phyloP scores from a whole-genome alignment of 805 yeast species.

The Millerozyma acaciae region DNA sequence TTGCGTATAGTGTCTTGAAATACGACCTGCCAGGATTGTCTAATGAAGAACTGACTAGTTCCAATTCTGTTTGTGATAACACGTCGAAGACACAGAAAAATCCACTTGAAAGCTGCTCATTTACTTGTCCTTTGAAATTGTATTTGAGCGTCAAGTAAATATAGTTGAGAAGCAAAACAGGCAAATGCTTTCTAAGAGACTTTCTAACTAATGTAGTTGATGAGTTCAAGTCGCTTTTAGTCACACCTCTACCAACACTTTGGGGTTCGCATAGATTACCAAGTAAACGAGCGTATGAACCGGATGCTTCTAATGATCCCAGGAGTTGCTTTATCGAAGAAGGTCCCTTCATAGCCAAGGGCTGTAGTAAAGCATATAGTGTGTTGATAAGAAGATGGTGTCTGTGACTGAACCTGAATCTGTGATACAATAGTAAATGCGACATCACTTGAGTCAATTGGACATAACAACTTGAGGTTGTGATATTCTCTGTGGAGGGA shows the following conservation, averaged over 20 bases:
- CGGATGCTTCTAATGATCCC: constrained; percentile 35
- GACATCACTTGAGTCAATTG: constrained; percentile 51
- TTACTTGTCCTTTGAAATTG: constrained; percentile 45
- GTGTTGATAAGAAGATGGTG: constrained; percentile 59
- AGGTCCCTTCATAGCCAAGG: constrained; percentile 30
- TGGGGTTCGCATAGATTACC: constrained; percentile 74
- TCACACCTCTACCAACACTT: constrained; percentile 20
- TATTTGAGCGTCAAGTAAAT: constrained; percentile 48
- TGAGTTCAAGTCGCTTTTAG: constrained; percentile 46
- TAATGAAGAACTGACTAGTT: constrained; percentile 55
- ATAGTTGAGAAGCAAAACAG: constrained; percentile 56
- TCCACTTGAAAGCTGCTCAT: constrained; percentile 50
- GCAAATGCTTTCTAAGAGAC: constrained; percentile 60
- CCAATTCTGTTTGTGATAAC: constrained; percentile 63
- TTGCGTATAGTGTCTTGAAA: constrained; percentile 63
- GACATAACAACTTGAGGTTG: constrained; percentile 35
- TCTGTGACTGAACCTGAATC: constrained; percentile 67
- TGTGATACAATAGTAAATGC: constrained; percentile 58
- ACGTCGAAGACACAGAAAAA: constrained; percentile 65
- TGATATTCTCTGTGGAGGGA: constrained; percentile 14
- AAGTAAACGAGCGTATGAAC: constrained; percentile 54
- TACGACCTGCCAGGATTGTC: constrained; percentile 68
- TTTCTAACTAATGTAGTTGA: constrained; percentile 52
- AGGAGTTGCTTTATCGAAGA: constrained; percentile 11
- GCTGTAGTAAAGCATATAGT: constrained; percentile 48